phyloP scores from a whole-genome alignment of 2,329 filamentous ascomycete species.

The Botryotinia narcissicola region DNA sequence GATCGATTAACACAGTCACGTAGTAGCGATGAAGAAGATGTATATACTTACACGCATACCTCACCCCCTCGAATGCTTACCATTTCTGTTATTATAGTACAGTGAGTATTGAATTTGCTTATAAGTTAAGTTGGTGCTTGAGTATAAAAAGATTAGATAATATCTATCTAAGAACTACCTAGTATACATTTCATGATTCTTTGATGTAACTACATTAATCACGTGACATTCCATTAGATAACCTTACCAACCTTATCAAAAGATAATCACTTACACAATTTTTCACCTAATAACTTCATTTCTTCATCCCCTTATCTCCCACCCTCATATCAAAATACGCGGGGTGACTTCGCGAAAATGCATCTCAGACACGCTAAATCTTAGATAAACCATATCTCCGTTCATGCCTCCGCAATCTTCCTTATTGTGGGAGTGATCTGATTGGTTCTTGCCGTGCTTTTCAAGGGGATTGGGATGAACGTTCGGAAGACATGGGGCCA shows the following conservation, averaged over 20 bases:
- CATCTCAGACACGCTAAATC: not conserved
- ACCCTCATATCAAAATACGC: not conserved
- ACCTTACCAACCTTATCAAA: not conserved
- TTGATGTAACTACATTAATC: not conserved
- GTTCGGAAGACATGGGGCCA: not conserved
- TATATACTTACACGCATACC: not conserved
- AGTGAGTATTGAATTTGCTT: too few relatives aligned
- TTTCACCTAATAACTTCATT: constrained; percentile 14
- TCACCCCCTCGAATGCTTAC: not conserved
- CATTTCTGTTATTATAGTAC: too few relatives aligned
- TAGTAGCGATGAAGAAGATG: not conserved
- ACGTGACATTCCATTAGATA: not conserved
- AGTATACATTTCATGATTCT: not conserved
- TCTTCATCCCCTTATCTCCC: not conserved
- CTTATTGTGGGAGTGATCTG: not conserved
- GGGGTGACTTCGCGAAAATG: not conserved
- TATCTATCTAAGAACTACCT: too few relatives aligned
- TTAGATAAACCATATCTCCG: not conserved
- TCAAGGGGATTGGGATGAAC: not conserved
- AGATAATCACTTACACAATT: constrained; percentile 1
- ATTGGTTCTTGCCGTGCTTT: not conserved
- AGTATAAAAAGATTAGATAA: too few relatives aligned
- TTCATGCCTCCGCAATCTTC: not conserved
- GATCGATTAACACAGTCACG: not conserved
- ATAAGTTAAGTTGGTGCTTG: too few relatives aligned